phyloP scores from a whole-genome alignment of 2,329 filamentous ascomycete genomes.

The Fusarium udum region DNA sequence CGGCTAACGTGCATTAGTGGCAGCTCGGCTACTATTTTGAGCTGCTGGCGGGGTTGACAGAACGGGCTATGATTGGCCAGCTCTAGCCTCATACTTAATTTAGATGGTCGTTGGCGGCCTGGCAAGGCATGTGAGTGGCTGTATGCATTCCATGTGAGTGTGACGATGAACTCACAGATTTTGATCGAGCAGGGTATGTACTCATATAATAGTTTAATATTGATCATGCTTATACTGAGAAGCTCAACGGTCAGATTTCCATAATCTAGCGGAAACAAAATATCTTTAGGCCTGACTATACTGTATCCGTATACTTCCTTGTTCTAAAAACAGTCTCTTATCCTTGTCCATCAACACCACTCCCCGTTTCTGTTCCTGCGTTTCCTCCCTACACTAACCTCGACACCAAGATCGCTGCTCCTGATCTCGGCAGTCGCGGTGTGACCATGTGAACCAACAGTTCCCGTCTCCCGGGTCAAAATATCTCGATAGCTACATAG shows the following conservation, averaged over 20 bases:
- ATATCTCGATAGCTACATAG: background rate
- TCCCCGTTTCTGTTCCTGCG: conserved; percentile 11
- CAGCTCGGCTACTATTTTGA: conserved; percentile 31
- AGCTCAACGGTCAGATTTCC: background rate
- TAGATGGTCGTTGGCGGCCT: conserved; percentile 26
- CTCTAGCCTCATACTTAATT: conserved; percentile 21
- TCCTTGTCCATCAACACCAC: conserved; percentile 5
- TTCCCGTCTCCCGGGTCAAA: background rate
- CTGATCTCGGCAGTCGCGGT: conserved; percentile 7
- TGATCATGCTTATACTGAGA: background rate
- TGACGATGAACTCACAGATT: conserved; percentile 27
- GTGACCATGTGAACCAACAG: conserved; percentile 3
- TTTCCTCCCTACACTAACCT: background rate
- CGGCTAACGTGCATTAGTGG: conserved; percentile 42
- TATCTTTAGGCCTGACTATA: background rate
- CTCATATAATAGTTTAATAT: background rate
- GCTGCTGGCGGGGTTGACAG: conserved; percentile 9
- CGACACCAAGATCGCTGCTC: background rate
- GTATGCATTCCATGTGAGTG: conserved; percentile 24
- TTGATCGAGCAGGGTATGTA: conserved; percentile 14
- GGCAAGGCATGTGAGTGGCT: conserved; percentile 25
- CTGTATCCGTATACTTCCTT: background rate
- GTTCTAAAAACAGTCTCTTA: conserved; percentile 27
- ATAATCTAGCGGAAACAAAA: background rate
- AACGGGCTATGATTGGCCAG: conserved; percentile 22